A percentile compares a stretch with the other conserved stretches of the same genome.
Evolutionary conservation across 129 eudicot genomes (phyloP).

Genomic region (Sambucus nigra): DNA sequence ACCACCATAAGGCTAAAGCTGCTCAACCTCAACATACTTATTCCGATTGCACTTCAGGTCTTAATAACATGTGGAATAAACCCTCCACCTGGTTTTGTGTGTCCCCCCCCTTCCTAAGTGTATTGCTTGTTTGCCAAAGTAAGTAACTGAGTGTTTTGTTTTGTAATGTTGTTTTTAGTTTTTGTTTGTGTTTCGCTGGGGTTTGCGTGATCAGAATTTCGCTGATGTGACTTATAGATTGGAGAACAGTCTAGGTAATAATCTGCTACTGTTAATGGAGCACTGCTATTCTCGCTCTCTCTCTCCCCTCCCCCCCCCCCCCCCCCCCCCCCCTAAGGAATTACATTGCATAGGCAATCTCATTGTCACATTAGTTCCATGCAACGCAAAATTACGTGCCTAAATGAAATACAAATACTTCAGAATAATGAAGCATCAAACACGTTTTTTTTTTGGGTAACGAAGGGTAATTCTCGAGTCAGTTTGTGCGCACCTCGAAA

Average conservation of each 20-base stretch:
- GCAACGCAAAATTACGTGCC: too few species aligned
- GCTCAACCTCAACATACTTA: slow-evolving; percentile 61
- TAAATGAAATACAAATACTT: too few species aligned
- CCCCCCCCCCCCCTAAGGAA: neutral
- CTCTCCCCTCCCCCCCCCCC: neutral
- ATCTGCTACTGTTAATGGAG: neutral
- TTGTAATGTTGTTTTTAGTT: neutral
- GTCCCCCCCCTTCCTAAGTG: slow-evolving; percentile 50
- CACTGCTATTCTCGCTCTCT: neutral
- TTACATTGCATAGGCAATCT: too few species aligned
- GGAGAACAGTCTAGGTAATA: neutral
- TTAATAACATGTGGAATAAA: slow-evolving; percentile 62
- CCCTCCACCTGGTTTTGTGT: slow-evolving; percentile 88
- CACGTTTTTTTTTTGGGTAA: too few species aligned
- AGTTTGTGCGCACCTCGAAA: too few species aligned
- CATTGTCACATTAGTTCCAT: too few species aligned
- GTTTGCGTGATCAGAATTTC: neutral
- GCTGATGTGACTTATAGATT: neutral
- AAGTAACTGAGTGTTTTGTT: neutral
- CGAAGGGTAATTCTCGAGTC: too few species aligned
- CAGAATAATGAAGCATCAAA: too few species aligned
- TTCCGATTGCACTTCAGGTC: slow-evolving; percentile 74
- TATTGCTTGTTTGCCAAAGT: too few species aligned
- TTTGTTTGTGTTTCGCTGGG: neutral
- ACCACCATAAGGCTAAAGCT: slow-evolving; percentile 80